Evolutionary conservation across 1,139 yeast species (phyloP).

Genomic region (Lodderomyces theae): DNA sequence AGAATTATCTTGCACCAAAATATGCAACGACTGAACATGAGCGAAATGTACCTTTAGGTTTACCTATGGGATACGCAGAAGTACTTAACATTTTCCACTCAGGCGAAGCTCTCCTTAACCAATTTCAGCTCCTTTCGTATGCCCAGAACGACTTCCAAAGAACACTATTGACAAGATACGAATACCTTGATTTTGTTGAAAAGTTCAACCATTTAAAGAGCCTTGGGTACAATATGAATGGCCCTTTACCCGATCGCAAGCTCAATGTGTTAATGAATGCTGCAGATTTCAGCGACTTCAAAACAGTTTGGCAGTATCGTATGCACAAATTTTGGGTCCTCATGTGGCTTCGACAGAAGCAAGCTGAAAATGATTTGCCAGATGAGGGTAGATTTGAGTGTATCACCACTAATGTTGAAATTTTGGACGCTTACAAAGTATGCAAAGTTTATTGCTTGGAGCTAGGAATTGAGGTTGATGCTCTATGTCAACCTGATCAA

Average conservation of each 20-base stretch:
- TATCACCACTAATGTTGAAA: conserved; percentile 27
- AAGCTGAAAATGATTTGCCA: conserved; percentile 8
- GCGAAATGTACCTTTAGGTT: conserved; percentile 24
- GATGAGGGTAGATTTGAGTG: conserved; percentile 18
- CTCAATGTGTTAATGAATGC: conserved; percentile 3
- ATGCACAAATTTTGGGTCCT: conserved; percentile 22
- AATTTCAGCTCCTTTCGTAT: conserved; percentile 31
- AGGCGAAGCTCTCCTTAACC: conserved; percentile 33
- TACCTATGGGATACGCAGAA: conserved; percentile 29
- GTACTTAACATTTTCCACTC: conserved; percentile 22
- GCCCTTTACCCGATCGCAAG: conserved; percentile 13
- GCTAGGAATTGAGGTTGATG: conserved; percentile 46
- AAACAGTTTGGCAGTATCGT: not conserved
- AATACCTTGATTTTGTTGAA: conserved; percentile 7
- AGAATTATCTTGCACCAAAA: conserved; percentile 26
- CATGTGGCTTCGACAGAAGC: conserved; percentile 22
- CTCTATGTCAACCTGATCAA: conserved; percentile 20
- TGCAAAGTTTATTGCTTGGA: conserved; percentile 42
- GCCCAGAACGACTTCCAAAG: conserved; percentile 1
- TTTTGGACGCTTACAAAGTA: conserved; percentile 14
- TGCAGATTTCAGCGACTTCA: conserved; percentile 8
- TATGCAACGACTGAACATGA: not conserved
- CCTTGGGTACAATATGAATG: conserved; percentile 35
- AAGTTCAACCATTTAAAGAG: conserved; percentile 29
- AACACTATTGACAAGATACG: not conserved